Base-by-base conservation (phyloP, 148 eudicot species). In the Rhododendron molle region DNA sequence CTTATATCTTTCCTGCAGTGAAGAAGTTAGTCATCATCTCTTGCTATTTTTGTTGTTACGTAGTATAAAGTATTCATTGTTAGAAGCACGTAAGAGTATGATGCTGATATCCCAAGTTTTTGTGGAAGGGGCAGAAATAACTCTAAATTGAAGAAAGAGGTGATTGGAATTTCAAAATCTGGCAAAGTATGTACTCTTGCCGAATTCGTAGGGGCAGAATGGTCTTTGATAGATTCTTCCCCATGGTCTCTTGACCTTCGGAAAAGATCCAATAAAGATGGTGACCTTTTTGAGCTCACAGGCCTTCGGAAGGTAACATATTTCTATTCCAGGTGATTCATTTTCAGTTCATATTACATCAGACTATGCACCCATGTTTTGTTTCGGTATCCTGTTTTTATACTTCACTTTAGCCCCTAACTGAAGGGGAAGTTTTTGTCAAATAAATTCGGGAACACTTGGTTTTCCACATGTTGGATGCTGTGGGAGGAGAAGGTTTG, bases 161-260 rank as follows among this genome's bases (percentile, higher is more conserved):
- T 97, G 54, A 71, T 87, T 85, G 91, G 91, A 72, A 84, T 93
- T 88, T 87, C 88, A 43, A 86, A 84, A 82, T 89, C 94, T 74
- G 97, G 95, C 74, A 91, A 93, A 91, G 83, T 87, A 73, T 88
- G 73, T 81, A 88, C 86, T 65, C 86, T 94, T 83, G 99, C 98
- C n/a, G 90, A 92, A 85, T 89, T 90, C 83, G 86, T 84, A 7
- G 95, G 89, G 72, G 85, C 89, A 73, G 86, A 88, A 71, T 97
- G 99, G 99, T 86, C 84, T 69, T 73, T 97, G 14, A 89, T 88
- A 80, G 93, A 92, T 82, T 89, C 90, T 82, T 90, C 90, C 62
- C 87, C 85, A 80, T 93, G 98, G 90, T 83, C 95, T 43, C 89
- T 94, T 65, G 81, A 86, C 89, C 88, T 91, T 80, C 92, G 76